A percentile compares a stretch with the other conserved stretches of the same genome.
These are phyloP conservation scores for Quercus agrifolia DNA, from an alignment of 306 rosid genomes.

Conservation along the genomic window DNA sequence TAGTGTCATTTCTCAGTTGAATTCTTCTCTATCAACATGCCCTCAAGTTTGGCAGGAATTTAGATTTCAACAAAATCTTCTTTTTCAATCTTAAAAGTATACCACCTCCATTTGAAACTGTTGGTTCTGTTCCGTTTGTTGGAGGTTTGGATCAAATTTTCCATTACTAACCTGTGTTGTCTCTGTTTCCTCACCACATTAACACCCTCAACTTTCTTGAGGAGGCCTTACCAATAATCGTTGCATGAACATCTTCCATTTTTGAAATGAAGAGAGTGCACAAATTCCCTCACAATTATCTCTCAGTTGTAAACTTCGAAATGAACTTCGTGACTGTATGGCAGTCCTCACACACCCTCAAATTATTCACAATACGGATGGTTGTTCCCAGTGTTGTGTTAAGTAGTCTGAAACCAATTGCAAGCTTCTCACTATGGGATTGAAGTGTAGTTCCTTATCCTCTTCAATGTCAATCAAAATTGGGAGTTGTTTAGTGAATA, in stretches of 20 bases:
- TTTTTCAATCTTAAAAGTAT: too few species aligned
- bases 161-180: too few species aligned
- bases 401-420: conserved; percentile 58
- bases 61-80: too few species aligned
- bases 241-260: conserved; percentile 55
- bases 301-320: conserved; percentile 41
- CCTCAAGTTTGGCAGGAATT: too few species aligned
- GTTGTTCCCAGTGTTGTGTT: conserved; percentile 48
- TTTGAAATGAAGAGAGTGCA: conserved; percentile 54
- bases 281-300: conserved; percentile 54
- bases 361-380: conserved; percentile 47
- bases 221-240: conserved; percentile 50
- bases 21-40: too few species aligned
- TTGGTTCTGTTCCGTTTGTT: too few species aligned
- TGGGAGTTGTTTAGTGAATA: conserved; percentile 29
- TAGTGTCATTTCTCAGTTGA: too few species aligned
- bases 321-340: conserved; percentile 52
- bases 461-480: conserved; percentile 44
- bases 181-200: too few species aligned
- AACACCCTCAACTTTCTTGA: background rate
- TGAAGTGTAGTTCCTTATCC: conserved; percentile 51
- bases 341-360: conserved; percentile 69
- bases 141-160: too few species aligned
- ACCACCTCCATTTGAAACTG: too few species aligned
- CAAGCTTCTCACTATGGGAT: background rate